phyloP scores from a whole-genome alignment of 2,329 filamentous ascomycete genomes.

The Aspergillus neotritici region DNA sequence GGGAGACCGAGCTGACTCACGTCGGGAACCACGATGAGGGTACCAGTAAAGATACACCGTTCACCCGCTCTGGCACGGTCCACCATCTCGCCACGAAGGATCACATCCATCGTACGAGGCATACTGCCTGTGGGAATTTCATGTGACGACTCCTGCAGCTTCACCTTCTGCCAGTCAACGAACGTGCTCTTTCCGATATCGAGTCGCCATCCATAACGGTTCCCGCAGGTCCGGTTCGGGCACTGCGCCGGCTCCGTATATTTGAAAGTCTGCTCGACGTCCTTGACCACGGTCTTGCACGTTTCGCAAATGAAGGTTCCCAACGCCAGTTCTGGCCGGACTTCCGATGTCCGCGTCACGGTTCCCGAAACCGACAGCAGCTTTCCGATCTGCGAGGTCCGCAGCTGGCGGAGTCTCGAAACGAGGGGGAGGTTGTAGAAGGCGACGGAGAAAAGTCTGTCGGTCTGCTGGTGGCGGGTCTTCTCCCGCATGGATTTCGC shows the following conservation, averaged over 20 bases:
- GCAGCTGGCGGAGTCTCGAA: constrained; percentile 75
- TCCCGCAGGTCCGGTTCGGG: constrained; percentile 79
- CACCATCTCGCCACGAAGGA: constrained; percentile 92
- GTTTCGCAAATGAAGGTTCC: constrained; percentile 89
- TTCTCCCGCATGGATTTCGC: constrained; percentile 56
- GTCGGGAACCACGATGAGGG: constrained; percentile 92
- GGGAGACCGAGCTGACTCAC: constrained; percentile 91
- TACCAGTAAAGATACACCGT: constrained; percentile 96
- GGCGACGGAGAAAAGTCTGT: constrained; percentile 88
- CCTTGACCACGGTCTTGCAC: constrained; percentile 77
- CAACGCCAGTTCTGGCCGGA: constrained; percentile 84
- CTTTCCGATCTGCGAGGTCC: constrained; percentile 85
- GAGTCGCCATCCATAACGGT: constrained; percentile 89
- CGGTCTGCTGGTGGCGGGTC: constrained; percentile 88
- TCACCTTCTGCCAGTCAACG: constrained; percentile 98
- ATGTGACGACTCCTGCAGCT: constrained; percentile 95
- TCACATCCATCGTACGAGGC: constrained; percentile 96
- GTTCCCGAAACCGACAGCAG: constrained; percentile 94
- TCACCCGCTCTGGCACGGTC: constrained; percentile 96
- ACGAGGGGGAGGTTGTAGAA: constrained; percentile 91
- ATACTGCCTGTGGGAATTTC: constrained; percentile 98
- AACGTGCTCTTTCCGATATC: constrained; percentile 97
- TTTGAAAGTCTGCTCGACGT: constrained; percentile 94
- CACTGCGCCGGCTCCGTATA: constrained; percentile 97
- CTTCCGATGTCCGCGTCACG: constrained; percentile 93